phyloP scores from a whole-genome alignment of 1,139 yeast species.

The Eremothecium cymbalariae region DNA sequence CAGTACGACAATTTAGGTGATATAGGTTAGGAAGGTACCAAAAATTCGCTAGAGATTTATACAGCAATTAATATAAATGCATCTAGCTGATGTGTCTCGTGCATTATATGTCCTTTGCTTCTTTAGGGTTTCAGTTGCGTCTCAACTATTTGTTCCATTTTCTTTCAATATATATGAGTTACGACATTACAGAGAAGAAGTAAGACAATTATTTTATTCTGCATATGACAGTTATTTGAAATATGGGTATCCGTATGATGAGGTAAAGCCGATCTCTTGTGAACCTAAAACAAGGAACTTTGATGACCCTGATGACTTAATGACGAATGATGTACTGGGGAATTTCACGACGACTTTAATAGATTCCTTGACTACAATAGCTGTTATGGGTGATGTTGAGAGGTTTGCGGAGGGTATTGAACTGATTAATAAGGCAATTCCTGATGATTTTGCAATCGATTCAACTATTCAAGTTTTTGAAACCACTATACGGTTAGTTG shows the following conservation, averaged over 20 bases:
- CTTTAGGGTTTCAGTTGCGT: no score
- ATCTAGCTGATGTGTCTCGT: no score
- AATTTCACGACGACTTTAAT: constrained; percentile 70
- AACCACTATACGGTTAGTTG: constrained; percentile 68
- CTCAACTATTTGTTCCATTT: constrained; percentile 7
- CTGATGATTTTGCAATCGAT: constrained; percentile 46
- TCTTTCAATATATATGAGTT: constrained; percentile 47
- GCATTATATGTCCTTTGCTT: no score
- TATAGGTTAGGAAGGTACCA: no score
- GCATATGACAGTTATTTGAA: constrained; percentile 69
- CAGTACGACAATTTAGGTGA: no score
- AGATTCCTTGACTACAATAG: constrained; percentile 72
- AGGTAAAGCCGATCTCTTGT: constrained; percentile 68
- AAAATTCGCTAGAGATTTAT: no score
- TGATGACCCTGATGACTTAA: constrained; percentile 44
- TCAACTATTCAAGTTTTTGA: constrained; percentile 82
- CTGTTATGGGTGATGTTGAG: constrained; percentile 58
- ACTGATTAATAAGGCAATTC: constrained; percentile 35
- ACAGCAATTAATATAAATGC: no score
- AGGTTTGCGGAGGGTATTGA: constrained; percentile 45
- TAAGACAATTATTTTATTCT: constrained; percentile 55
- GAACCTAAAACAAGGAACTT: constrained; percentile 58
- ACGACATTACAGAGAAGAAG: constrained; percentile 40
- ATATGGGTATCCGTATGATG: constrained; percentile 77
- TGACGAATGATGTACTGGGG: constrained; percentile 77